Conservation (phyloP, 129 eudicot genomes). For the Arctium minus region DNA sequence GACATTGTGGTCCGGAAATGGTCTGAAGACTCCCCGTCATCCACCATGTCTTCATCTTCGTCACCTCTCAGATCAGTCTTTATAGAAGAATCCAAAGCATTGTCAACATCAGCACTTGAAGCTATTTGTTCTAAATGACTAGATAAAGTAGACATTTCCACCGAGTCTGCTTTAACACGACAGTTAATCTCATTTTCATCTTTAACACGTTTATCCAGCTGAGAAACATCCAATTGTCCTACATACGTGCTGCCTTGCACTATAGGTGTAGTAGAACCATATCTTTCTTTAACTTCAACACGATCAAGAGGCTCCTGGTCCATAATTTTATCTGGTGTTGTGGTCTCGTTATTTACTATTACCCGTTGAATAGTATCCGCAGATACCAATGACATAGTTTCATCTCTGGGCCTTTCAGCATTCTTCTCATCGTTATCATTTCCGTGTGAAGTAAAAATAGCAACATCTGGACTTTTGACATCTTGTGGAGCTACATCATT, state of each 20-base stretch:
- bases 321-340: slow-evolving; percentile 15
- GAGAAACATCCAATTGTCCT: too few relatives aligned
- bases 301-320: slow-evolving; percentile 23
- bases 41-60: slow-evolving; percentile 30
- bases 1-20: slow-evolving; percentile 6
- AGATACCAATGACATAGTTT: neutral
- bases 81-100: slow-evolving; percentile 10
- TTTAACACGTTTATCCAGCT: slow-evolving; percentile 6
- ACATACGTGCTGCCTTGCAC: too few relatives aligned
- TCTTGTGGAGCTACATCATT: slow-evolving; percentile 19
- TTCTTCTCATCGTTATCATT: slow-evolving; percentile 11
- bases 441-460: neutral
- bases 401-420: slow-evolving; percentile 16
- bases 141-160: slow-evolving; percentile 14
- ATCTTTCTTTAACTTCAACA: neutral
- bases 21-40: slow-evolving; percentile 16
- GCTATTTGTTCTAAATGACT: slow-evolving; percentile 20
- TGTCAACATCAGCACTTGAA: slow-evolving; percentile 27
- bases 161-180: slow-evolving; percentile 19
- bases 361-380: slow-evolving; percentile 6
- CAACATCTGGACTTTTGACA: slow-evolving; percentile 9
- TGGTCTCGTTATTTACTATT: neutral
- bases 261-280: too few relatives aligned
- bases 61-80: slow-evolving; percentile 22
- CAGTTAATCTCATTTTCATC: slow-evolving; percentile 16